Base-by-base conservation (phyloP, 192 early-diverging fungal genomes). In the Rhizophagus sp. region DNA sequence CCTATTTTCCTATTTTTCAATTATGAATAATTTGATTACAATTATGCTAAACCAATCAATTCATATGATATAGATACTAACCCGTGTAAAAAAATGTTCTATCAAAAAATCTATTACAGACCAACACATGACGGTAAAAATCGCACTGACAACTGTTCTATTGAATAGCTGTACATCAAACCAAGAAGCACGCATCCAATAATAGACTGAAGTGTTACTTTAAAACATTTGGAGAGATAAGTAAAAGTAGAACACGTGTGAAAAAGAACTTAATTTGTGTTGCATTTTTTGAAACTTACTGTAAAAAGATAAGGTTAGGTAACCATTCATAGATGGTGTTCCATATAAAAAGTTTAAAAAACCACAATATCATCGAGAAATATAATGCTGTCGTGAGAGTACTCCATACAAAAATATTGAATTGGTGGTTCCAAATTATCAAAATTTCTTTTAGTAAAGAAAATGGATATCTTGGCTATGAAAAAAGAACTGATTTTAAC, bases 21-120 rank as follows among this genome's bases (percentile, higher is more conserved):
- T 34, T 68, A 36, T 9, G 9, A 44, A 10, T 10, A 34, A 33
- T 34, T 17, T 30, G 1, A 30, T 11, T 6, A 19, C 17, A 19
- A 19, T 15, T 57, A 17, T 57, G 17, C 19, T 57, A 22, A 41
- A 7, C 19, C 17, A 22, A 69, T 10, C 67, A 25, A 19, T n/a
- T 15, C 34, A 41, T 11, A n/a, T 44, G 11, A 41, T 24, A 12
- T 24, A n/a, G 17, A 41, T 44, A 70, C 68, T 41, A 11, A 70
- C 68, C 68, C 68, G 39, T 41, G 68, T 70, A 41, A 70, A 70
- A 70, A 70, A 70, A 70, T 70, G 68, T 13, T 70, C 68, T 13
- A 70, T 44, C 39, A 70, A 41, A 61, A 75, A 22, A 12, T 75
- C 17, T 44, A 52, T 62, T 36, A 30, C 27, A 17, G 73, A 75